These are phyloP conservation scores for Wickerhamiella shivajii DNA, from an alignment of 805 yeast genomes.

Conservation along the genomic window DNA sequence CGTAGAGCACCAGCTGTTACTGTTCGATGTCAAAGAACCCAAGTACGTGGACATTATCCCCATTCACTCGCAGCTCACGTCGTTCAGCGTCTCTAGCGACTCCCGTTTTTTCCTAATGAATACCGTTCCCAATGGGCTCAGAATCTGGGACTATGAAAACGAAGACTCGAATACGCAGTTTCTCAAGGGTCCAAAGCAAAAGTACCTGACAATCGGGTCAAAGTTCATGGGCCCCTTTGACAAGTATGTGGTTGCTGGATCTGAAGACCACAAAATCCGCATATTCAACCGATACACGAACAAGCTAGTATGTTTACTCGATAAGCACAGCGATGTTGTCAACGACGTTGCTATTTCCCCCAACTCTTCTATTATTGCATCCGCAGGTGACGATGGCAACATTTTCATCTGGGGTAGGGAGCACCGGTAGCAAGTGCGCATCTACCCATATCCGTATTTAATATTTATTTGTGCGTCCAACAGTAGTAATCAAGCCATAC, in stretches of 20 bases:
- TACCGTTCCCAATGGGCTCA: slow-evolving; percentile 1
- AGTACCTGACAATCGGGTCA: slow-evolving; percentile 55
- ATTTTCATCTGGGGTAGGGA: slow-evolving; percentile 35
- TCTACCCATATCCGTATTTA: no score
- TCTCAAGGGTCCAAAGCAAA: slow-evolving; percentile 47
- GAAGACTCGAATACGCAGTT: not conserved
- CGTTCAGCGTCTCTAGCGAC: slow-evolving; percentile 2
- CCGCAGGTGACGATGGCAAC: slow-evolving; percentile 69
- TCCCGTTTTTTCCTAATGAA: slow-evolving; percentile 1
- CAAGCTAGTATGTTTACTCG: slow-evolving; percentile 42
- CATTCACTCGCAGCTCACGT: slow-evolving; percentile 3
- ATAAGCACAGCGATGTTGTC: slow-evolving; percentile 52
- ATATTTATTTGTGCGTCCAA: not conserved
- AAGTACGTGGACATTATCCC: not conserved
- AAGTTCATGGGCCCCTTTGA: slow-evolving; percentile 63
- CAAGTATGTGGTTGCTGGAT: slow-evolving; percentile 60
- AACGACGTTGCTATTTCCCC: slow-evolving; percentile 72
- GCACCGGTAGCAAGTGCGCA: not conserved
- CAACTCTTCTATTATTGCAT: slow-evolving; percentile 43
- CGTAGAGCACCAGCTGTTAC: slow-evolving; percentile 1
- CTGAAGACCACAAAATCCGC: slow-evolving; percentile 66
- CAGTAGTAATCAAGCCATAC: not conserved
- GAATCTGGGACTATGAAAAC: not conserved
- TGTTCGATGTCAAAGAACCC: slow-evolving; percentile 4
- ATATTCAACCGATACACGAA: slow-evolving; percentile 69